Percentiles rank a stretch among this genome's conserved stretches.
Conservation (phyloP, 192 early-diverging fungal species). For the Jimgerdemannia flammicorona region DNA sequence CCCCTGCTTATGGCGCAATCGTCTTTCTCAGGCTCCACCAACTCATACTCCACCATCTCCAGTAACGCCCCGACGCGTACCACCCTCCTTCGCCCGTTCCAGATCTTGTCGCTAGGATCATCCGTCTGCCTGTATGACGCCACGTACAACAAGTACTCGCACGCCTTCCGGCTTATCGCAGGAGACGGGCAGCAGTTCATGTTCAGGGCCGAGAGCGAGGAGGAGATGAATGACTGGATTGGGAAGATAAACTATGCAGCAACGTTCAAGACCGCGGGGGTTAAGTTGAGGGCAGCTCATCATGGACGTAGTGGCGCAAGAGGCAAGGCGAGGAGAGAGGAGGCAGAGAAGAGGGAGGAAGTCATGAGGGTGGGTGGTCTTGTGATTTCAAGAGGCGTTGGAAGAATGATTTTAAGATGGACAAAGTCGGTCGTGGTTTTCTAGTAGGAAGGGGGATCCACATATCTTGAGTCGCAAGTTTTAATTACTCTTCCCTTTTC, state of each 20-base stretch:
- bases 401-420: neutral
- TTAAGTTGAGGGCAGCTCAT: slow-evolving; percentile 21
- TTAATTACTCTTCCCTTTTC: neutral
- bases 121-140: slow-evolving; percentile 68
- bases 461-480: too few species aligned
- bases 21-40: slow-evolving; percentile 5
- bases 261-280: slow-evolving; percentile 61
- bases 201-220: slow-evolving; percentile 62
- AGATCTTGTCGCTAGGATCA: slow-evolving; percentile 57
- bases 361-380: slow-evolving; percentile 9
- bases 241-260: slow-evolving; percentile 76
- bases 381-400: slow-evolving; percentile 3
- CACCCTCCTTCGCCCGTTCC: slow-evolving; percentile 17
- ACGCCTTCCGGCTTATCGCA: slow-evolving; percentile 72
- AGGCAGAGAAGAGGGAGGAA: slow-evolving; percentile 14
- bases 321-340: neutral
- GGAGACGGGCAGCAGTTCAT: slow-evolving; percentile 71
- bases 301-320: neutral
- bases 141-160: slow-evolving; percentile 71
- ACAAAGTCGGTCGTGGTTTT: neutral
- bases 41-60: neutral
- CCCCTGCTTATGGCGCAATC: slow-evolving; percentile 4
- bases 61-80: neutral
- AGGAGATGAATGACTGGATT: slow-evolving; percentile 80
- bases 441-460: slow-evolving; percentile 4